Evolutionary conservation across 1,284 basidiomycete species (phyloP).

Genomic region (Bondarzewia mesenterica): DNA sequence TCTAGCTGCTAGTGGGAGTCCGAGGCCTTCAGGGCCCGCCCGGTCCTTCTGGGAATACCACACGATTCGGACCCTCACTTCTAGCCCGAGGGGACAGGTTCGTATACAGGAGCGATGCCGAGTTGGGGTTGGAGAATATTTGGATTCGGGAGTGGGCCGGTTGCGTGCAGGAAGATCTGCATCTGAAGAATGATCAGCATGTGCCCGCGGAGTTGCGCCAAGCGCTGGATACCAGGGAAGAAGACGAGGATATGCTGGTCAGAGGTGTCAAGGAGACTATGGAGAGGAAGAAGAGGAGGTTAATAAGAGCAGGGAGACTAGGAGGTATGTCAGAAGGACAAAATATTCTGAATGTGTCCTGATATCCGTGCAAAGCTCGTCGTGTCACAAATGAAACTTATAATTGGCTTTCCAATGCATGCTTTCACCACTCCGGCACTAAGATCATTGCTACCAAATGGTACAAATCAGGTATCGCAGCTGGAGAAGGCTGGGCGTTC

Average conservation of each 20-base stretch:
- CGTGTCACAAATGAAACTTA: constrained; percentile 70
- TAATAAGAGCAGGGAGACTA: constrained; percentile 51
- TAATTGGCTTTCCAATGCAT: constrained; percentile 56
- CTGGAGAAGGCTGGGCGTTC: constrained; percentile 68
- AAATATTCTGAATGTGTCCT: not conserved
- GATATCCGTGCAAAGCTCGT: constrained; percentile 34
- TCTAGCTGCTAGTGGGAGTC: constrained; percentile 19
- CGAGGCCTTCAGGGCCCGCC: constrained; percentile 30
- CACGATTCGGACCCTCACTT: constrained; percentile 67
- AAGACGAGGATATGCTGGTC: constrained; percentile 42
- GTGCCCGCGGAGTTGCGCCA: not conserved
- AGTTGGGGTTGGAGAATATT: constrained; percentile 63
- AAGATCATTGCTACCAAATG: constrained; percentile 67
- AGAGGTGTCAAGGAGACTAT: constrained; percentile 41
- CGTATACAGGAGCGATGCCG: constrained; percentile 64
- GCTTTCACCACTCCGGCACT: constrained; percentile 56
- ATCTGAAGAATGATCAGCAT: constrained; percentile 25
- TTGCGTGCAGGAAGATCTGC: constrained; percentile 50
- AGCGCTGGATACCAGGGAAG: constrained; percentile 18
- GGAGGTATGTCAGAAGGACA: constrained; percentile 40
- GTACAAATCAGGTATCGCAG: constrained; percentile 44
- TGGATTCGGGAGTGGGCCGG: constrained; percentile 63
- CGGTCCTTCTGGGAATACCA: constrained; percentile 51
- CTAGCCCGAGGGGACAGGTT: constrained; percentile 55
- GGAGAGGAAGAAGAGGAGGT: constrained; percentile 36